A percentile compares a stretch with the other conserved stretches of the same genome.
phyloP scores from a whole-genome alignment of 1,139 yeast genomes.

The Blastobotrys proliferans region DNA sequence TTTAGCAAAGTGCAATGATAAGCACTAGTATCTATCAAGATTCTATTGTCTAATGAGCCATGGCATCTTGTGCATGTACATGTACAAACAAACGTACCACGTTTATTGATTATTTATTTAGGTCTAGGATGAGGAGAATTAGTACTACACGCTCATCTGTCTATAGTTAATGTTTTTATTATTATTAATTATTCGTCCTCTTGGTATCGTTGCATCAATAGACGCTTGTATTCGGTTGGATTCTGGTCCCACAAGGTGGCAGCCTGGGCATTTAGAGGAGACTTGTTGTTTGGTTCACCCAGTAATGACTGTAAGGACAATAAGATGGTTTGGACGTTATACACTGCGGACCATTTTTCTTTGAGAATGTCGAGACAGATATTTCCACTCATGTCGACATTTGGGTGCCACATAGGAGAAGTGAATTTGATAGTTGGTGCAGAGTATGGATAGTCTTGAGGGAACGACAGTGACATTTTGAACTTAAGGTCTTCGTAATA shows the following conservation, averaged over 20 bases:
- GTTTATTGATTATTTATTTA: conserved; percentile 1
- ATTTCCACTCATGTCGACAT: conserved; percentile 62
- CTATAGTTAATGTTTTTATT: neutral
- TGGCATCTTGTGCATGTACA: neutral
- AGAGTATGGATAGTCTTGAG: conserved; percentile 56
- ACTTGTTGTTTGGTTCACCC: conserved; percentile 51
- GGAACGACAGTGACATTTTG: conserved; percentile 51
- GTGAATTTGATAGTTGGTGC: conserved; percentile 60
- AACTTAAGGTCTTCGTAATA: conserved; percentile 55
- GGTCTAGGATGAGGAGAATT: neutral
- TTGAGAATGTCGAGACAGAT: conserved; percentile 51
- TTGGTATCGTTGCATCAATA: conserved; percentile 44
- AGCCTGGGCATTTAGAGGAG: conserved; percentile 51
- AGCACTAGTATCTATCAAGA: too few relatives aligned
- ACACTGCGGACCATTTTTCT: conserved; percentile 70
- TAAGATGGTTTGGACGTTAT: conserved; percentile 57
- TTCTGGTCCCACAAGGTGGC: conserved; percentile 46
- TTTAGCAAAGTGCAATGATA: too few relatives aligned
- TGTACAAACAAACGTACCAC: neutral
- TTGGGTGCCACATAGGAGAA: conserved; percentile 71
- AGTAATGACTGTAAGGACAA: conserved; percentile 56
- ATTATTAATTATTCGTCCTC: conserved; percentile 24
- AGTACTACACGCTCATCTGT: neutral
- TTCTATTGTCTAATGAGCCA: too few relatives aligned
- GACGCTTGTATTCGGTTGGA: conserved; percentile 44